Evolutionary conservation across 2,329 filamentous ascomycete species (phyloP).

Genomic region (Penicillium fuscoglaucum): DNA sequence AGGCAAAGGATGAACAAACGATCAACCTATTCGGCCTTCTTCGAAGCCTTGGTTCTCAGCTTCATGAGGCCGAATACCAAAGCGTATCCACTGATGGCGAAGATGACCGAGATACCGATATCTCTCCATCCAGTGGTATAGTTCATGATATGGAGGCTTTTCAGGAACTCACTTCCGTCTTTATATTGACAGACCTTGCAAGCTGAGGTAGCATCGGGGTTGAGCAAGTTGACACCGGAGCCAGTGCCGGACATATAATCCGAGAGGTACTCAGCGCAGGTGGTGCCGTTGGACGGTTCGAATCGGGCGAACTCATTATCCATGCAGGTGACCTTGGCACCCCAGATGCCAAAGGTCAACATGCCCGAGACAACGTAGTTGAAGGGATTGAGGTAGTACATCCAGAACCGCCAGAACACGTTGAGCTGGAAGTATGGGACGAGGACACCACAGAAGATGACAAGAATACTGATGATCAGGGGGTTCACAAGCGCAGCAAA

Average conservation of each 20-base stretch:
- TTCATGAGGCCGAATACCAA: constrained; percentile 48
- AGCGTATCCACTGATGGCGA: constrained; percentile 56
- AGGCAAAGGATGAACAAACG: not conserved
- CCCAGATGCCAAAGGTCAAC: constrained; percentile 55
- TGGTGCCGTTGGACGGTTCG: constrained; percentile 44
- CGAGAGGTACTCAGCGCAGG: constrained; percentile 60
- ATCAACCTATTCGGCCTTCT: constrained; percentile 35
- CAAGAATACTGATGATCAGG: constrained; percentile 71
- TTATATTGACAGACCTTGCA: constrained; percentile 65
- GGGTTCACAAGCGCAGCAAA: constrained; percentile 74
- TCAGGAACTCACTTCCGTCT: constrained; percentile 60
- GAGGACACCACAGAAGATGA: constrained; percentile 70
- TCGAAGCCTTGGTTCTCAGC: constrained; percentile 39
- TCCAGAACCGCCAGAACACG: constrained; percentile 69
- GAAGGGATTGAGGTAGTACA: constrained; percentile 62
- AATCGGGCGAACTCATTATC: constrained; percentile 52
- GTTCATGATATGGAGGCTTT: constrained; percentile 58
- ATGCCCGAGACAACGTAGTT: constrained; percentile 61
- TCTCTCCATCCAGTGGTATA: constrained; percentile 69
- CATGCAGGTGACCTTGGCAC: constrained; percentile 49
- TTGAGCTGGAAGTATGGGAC: constrained; percentile 63
- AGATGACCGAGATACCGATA: constrained; percentile 59
- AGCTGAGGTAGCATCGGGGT: constrained; percentile 56
- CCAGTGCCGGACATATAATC: constrained; percentile 53
- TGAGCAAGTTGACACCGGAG: constrained; percentile 54